Conservation (phyloP, 1,139 yeast genomes). For the Cylindricascospora bacillispora region DNA sequence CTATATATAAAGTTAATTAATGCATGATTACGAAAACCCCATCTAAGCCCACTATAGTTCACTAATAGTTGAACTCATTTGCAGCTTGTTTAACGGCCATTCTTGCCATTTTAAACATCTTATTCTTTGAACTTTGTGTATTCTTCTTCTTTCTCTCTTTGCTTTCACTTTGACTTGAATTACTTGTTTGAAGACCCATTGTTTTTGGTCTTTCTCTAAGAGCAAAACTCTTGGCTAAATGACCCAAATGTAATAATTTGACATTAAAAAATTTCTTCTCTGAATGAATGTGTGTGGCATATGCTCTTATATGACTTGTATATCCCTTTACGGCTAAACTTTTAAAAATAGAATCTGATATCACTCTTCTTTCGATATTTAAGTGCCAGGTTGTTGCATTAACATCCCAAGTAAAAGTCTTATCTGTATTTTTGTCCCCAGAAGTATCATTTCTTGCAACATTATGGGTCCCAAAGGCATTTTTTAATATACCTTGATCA, state of each 20-base stretch:
- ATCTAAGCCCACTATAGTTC: too few relatives aligned
- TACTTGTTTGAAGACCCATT: conserved; percentile 33
- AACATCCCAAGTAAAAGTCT: conserved; percentile 56
- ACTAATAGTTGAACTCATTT: conserved; percentile 57
- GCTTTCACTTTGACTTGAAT: conserved; percentile 19
- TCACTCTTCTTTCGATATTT: conserved; percentile 74
- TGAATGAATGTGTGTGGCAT: conserved; percentile 81
- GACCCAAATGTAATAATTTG: conserved; percentile 78
- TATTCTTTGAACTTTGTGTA: conserved; percentile 52
- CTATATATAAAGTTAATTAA: too few relatives aligned
- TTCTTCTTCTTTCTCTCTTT: conserved; percentile 24
- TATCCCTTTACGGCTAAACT: conserved; percentile 65
- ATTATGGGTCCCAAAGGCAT: conserved; percentile 45
- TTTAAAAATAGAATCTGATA: conserved; percentile 52
- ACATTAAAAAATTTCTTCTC: conserved; percentile 76
- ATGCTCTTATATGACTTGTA: conserved; percentile 83
- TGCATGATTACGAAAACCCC: too few relatives aligned
- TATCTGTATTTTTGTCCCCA: conserved; percentile 21
- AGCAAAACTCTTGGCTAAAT: conserved; percentile 88
- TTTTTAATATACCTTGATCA: conserved; percentile 39
- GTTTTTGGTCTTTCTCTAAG: conserved; percentile 87
- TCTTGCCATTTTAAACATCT: conserved; percentile 69
- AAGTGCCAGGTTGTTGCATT: conserved; percentile 97
- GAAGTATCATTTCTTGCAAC: conserved; percentile 25
- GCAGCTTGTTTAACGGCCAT: conserved; percentile 49